Conservation (phyloP, 2,329 filamentous ascomycete species). For the Metarhizium rileyi region DNA sequence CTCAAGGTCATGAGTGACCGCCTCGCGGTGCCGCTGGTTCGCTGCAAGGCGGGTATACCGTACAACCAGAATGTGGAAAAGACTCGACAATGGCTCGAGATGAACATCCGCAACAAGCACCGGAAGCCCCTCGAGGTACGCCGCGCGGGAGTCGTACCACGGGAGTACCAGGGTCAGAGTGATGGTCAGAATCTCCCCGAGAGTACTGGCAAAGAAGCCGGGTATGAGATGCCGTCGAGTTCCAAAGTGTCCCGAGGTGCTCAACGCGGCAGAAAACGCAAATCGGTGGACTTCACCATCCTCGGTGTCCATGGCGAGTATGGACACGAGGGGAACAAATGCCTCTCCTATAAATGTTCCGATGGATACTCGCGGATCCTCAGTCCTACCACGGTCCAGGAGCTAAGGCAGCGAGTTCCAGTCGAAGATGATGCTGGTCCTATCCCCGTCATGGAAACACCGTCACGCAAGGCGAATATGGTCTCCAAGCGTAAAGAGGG, state of each 20-base stretch:
- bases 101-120: background rate
- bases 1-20: background rate
- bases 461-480: background rate
- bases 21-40: background rate
- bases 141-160: background rate
- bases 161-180: background rate
- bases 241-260: background rate
- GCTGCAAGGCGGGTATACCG: background rate
- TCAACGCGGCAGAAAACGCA: background rate
- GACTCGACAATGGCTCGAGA: background rate
- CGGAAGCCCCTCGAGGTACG: background rate
- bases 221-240: background rate
- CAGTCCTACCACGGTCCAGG: background rate
- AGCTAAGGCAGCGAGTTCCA: background rate
- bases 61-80: background rate
- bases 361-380: background rate
- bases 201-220: background rate
- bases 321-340: background rate
- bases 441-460: background rate
- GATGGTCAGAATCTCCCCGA: background rate
- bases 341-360: background rate
- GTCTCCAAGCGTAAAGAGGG: background rate
- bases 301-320: background rate
- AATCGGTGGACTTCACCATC: background rate
- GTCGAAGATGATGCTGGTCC: background rate